A percentile compares a stretch with the other conserved stretches of the same genome.
These are phyloP conservation scores for Hypholoma sublateritium DNA, from an alignment of 768 basidiomycete species.

Conservation along the genomic window DNA sequence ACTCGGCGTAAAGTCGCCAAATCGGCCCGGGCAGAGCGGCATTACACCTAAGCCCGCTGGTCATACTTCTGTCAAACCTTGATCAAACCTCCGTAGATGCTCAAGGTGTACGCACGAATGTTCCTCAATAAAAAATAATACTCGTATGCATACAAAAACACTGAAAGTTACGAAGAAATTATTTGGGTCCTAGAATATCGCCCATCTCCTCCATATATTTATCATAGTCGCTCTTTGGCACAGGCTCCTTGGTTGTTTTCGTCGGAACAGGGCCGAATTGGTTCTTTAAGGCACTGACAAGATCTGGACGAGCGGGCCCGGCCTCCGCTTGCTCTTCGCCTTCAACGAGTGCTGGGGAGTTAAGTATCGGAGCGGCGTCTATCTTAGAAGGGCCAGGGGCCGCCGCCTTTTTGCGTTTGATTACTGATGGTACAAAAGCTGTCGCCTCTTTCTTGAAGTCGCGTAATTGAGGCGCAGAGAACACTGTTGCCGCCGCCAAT, in stretches of 20 bases:
- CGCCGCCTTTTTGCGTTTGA: slow-evolving; percentile 71
- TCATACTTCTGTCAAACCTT: too few relatives aligned
- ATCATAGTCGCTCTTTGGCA: slow-evolving; percentile 67
- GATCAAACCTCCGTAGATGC: too few relatives aligned
- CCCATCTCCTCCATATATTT: slow-evolving; percentile 78
- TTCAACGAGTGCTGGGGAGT: slow-evolving; percentile 24
- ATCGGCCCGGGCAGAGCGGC: neutral
- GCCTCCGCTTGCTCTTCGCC: slow-evolving; percentile 26
- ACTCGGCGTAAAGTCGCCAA: neutral
- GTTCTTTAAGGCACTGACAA: slow-evolving; percentile 58
- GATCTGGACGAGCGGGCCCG: slow-evolving; percentile 57
- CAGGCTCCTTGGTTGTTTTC: slow-evolving; percentile 27
- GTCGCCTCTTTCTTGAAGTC: slow-evolving; percentile 96
- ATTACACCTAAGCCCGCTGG: too few relatives aligned
- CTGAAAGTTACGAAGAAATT: neutral
- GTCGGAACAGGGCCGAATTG: slow-evolving; percentile 52
- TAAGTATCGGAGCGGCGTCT: slow-evolving; percentile 65
- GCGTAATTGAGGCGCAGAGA: slow-evolving; percentile 83
- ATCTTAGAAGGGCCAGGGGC: slow-evolving; percentile 39
- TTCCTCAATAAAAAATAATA: too few relatives aligned
- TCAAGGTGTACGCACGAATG: too few relatives aligned
- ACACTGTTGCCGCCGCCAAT: slow-evolving; percentile 65
- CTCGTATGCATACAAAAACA: too few relatives aligned
- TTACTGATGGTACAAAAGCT: slow-evolving; percentile 80
- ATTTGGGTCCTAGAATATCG: slow-evolving; percentile 52